A percentile compares a stretch with the other conserved stretches of the same genome.
Evolutionary conservation across 2,329 filamentous ascomycete species (phyloP).

Genomic region (Parascedosporium putredinis): DNA sequence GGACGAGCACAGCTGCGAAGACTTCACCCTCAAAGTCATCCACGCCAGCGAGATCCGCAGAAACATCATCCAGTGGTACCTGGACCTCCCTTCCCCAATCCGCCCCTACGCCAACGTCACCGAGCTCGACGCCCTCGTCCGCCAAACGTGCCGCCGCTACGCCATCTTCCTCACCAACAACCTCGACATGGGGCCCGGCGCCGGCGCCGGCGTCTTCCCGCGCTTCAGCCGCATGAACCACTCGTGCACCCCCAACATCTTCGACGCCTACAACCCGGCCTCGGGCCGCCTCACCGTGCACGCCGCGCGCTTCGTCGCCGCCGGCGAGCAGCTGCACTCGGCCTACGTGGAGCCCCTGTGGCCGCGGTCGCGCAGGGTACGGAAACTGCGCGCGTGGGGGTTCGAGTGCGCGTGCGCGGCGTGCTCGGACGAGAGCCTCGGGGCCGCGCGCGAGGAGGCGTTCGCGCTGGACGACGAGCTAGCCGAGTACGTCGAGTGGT

Average conservation of each 20-base stretch:
- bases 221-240: constrained; percentile 1
- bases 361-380: not conserved
- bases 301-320: not conserved
- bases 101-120: not conserved
- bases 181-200: not conserved
- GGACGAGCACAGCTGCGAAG: not conserved
- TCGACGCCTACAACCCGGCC: not conserved
- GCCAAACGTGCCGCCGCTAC: not conserved
- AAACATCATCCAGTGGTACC: constrained; percentile 1
- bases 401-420: not conserved
- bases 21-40: not conserved
- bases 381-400: not conserved
- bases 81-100: not conserved
- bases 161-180: not conserved
- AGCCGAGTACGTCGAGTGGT: not conserved
- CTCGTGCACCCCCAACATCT: not conserved
- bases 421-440: not conserved
- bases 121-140: not conserved
- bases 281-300: not conserved
- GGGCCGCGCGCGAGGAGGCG: not conserved
- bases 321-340: not conserved
- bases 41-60: not conserved
- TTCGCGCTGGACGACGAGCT: not conserved
- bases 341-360: not conserved
- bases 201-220: not conserved